Base-by-base conservation (phyloP, 1,139 yeast genomes). In the Zygoascus hellenicus region DNA sequence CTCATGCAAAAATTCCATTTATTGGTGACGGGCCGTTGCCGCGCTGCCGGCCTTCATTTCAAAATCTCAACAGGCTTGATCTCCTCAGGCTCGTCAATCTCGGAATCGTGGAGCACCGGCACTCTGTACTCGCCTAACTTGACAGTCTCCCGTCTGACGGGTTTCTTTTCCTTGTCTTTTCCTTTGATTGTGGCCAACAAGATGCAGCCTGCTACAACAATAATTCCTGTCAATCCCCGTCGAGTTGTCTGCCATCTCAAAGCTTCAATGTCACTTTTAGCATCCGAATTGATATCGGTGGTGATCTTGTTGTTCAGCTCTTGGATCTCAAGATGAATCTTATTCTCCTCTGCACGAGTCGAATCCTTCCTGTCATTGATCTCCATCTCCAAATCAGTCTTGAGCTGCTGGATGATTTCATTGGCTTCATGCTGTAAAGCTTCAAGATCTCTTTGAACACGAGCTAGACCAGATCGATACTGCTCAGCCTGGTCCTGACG, bases 201-300 rank as follows among this genome's bases (percentile, higher is more conserved):
- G 13, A 78, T 68, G 19, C 71, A 65, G 38, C 72, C 69, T 2
- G 79, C 80, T 51, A 78, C 66, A 28, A 65, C 50, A 13, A 72
- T 57, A 17, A 84, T 80, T 5, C 87, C 81, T 32, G 82, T 69
- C 31, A 85, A 69, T 29, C 97, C 97, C 66, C 95, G 79, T 50
- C 97, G 74, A 4, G 97, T 89, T 40, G 92, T 80, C 63, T 88
- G 90, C 98, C 98, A 92, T 58, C 97, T 73, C 53, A 90, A 73
- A 51, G 83, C 80, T 65, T 92, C 98, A 52, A 89, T 85, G 51
- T 88, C 95, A 0, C 92, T 82, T 61, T 88, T 80, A 65, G 89
- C 77, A 15, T 86, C 92, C 35, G 95, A 81, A 51, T 82, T 80
- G 55, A 92, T 75, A 56, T 85, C 88, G 5, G 95, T 86, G 17